A percentile compares a stretch with the other conserved stretches of the same genome.
Evolutionary conservation across 208 protist genomes (phyloP).

Genomic region (Wallacemonas sp.): DNA sequence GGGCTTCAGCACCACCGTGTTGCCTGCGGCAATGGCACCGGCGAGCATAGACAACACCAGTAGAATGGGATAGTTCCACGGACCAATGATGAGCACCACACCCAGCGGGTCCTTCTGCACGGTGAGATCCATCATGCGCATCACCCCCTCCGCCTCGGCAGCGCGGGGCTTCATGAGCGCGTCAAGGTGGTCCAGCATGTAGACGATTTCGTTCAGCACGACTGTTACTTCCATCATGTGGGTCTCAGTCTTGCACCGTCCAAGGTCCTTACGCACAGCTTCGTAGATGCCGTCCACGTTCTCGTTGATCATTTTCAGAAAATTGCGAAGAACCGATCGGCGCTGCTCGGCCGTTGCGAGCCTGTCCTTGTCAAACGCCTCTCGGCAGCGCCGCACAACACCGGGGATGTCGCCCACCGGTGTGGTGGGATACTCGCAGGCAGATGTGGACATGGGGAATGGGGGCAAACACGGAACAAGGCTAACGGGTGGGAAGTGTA

Average conservation of each 20-base stretch:
- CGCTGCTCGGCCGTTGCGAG: slow-evolving; percentile 22
- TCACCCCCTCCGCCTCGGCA: slow-evolving; percentile 19
- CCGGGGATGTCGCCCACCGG: slow-evolving; percentile 23
- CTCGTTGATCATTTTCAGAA: slow-evolving; percentile 66
- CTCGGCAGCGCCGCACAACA: slow-evolving; percentile 22
- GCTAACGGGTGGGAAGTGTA: too few relatives aligned
- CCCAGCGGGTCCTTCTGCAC: slow-evolving; percentile 75
- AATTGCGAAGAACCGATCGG: slow-evolving; percentile 29
- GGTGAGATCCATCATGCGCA: slow-evolving; percentile 18
- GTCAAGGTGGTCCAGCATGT: slow-evolving; percentile 35
- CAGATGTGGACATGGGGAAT: background rate
- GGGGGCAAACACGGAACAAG: too few relatives aligned
- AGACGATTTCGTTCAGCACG: slow-evolving; percentile 21
- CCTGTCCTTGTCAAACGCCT: slow-evolving; percentile 2
- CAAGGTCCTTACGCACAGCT: slow-evolving; percentile 48
- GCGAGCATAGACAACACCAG: slow-evolving; percentile 69
- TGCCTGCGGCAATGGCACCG: slow-evolving; percentile 88
- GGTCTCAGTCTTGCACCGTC: slow-evolving; percentile 14
- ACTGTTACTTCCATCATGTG: slow-evolving; percentile 26
- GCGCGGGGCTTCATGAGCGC: slow-evolving; percentile 30
- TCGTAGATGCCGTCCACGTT: slow-evolving; percentile 39
- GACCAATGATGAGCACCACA: slow-evolving; percentile 85
- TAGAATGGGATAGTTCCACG: slow-evolving; percentile 93
- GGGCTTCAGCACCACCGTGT: slow-evolving; percentile 90
- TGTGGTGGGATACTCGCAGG: slow-evolving; percentile 4